phyloP scores from a whole-genome alignment of 2,329 filamentous ascomycete species.

The Lithohypha guttulata region DNA sequence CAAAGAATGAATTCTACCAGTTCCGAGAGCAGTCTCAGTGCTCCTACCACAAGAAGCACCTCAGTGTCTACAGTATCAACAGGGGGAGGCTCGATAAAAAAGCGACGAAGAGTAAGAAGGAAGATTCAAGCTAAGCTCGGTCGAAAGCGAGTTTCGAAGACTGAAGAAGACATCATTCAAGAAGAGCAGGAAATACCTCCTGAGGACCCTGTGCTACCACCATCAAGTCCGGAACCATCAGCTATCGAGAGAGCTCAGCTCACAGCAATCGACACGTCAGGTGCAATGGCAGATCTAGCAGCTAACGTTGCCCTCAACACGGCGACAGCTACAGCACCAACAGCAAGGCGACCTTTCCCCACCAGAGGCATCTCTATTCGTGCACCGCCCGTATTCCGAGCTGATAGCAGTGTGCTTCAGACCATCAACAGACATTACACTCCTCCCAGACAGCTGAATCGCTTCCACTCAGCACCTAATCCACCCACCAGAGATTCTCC shows the following conservation, averaged over 20 bases:
- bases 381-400: conserved; percentile 8
- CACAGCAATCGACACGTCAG: background rate
- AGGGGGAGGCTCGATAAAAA: conserved; percentile 37
- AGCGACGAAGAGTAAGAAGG: conserved; percentile 39
- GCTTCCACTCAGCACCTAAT: conserved; percentile 7
- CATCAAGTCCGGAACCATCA: background rate
- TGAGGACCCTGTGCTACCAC: background rate
- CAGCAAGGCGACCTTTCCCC: conserved; percentile 1
- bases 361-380: conserved; percentile 8
- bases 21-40: conserved; percentile 37
- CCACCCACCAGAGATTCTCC: background rate
- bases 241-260: background rate
- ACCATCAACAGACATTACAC: background rate
- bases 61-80: conserved; percentile 11
- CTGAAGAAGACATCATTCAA: conserved; percentile 33
- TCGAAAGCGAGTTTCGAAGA: conserved; percentile 24
- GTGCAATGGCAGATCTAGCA: background rate
- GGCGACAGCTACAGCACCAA: background rate
- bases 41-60: conserved; percentile 3
- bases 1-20: conserved; percentile 41
- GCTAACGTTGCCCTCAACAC: background rate
- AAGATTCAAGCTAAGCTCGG: conserved; percentile 29
- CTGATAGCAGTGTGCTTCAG: background rate
- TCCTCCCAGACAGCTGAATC: conserved; percentile 1
- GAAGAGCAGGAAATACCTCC: conserved; percentile 48